Evolutionary conservation across 2,329 filamentous ascomycete genomes (phyloP), one percentile per base, ranked within the genome.

Genomic region (Stachybotrys echinatus): DNA sequence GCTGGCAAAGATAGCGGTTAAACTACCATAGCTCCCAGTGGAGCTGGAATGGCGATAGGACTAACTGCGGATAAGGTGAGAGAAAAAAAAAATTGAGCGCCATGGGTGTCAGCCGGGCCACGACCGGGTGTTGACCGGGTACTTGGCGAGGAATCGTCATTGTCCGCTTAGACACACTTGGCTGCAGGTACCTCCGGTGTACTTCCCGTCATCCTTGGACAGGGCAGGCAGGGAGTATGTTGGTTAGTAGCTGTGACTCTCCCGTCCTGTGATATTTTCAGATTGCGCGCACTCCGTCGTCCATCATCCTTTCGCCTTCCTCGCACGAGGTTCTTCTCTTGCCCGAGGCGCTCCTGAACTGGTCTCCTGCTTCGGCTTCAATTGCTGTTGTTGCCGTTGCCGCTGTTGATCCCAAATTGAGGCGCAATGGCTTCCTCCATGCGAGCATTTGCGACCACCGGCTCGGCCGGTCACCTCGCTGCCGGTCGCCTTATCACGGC

Each of bases 371-470:
- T 14, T 14, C 27, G 3, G 14, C 27, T 34, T 14, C 27, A 34
- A 34, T 34, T 34, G 10, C 14, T n/a, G 23, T 39, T n/a, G 23
- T 22, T 47, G 27, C 45, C 34, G 23, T 39, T 23, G 23, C 12
- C 44, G n/a, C 10, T 20, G 12, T 39, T 23, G 17, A 12, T 22
- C 14, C 10, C 27, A 14, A 10, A 34, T 3, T 14, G 14, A 50
- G 50, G 50, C 57, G 56, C 57, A 59, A 77, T 77, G 74, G 72
- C 74, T 65, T 73, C 73, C 54, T 68, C 72, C 54, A 62, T 71
- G 50, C 69, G 72, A 68, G 67, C 72, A 58, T 61, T 75, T 62
- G 63, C 65, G 50, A 62, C 65, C 57, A 56, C 69, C 52, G 56
- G 67, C 47, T 58, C 61, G 55, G 58, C 61, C 45, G 58, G 58